Evolutionary conservation across 768 basidiomycete genomes (phyloP).

Genomic region (Suillus hirtellus): DNA sequence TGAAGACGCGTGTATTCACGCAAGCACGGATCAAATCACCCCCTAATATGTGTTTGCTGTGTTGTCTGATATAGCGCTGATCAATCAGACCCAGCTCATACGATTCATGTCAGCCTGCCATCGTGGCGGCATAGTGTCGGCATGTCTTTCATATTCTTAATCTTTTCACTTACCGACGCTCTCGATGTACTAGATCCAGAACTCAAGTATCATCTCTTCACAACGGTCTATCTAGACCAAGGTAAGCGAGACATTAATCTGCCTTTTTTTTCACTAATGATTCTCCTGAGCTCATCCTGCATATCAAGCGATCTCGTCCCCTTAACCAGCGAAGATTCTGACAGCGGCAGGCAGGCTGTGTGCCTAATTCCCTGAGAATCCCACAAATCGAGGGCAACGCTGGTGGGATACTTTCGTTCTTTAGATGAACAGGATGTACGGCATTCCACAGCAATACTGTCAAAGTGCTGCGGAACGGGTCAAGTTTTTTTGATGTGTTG

Average conservation of each 20-base stretch:
- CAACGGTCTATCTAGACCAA: background rate
- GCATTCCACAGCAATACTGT: background rate
- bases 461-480: background rate
- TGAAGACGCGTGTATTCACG: background rate
- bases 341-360: background rate
- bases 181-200: background rate
- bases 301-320: background rate
- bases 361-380: constrained; percentile 4
- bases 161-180: background rate
- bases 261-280: background rate
- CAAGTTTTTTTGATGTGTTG: background rate
- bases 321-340: constrained; percentile 2
- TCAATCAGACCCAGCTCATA: background rate
- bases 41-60: background rate
- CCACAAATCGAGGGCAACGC: too few relatives aligned
- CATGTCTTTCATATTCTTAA: background rate
- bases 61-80: background rate
- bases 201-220: background rate
- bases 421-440: background rate
- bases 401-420: background rate
- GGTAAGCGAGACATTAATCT: background rate
- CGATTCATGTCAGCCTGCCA: background rate
- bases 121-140: background rate
- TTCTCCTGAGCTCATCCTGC: background rate
- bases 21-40: background rate